Percentiles rank a stretch among this genome's conserved stretches.
phyloP scores from a whole-genome alignment of 2,329 filamentous ascomycete genomes.

The Fusarium sp. region DNA sequence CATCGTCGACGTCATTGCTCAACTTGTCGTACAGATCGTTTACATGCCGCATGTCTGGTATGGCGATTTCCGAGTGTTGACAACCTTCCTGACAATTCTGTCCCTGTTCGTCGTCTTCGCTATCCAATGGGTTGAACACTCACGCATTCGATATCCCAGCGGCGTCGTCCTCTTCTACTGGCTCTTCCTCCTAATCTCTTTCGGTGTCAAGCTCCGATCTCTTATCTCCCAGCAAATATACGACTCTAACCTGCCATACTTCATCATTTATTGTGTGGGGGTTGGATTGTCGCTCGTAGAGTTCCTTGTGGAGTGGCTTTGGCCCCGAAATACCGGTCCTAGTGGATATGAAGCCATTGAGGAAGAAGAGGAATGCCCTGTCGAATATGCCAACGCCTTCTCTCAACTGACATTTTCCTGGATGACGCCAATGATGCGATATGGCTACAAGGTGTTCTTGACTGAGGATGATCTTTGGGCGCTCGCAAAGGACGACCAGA shows the following conservation, averaged over 20 bases:
- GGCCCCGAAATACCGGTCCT: conserved; percentile 72
- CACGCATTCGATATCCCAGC: conserved; percentile 83
- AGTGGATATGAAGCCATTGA: conserved; percentile 67
- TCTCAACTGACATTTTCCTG: conserved; percentile 93
- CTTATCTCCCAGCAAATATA: conserved; percentile 82
- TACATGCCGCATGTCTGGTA: conserved; percentile 75
- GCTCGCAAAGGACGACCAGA: conserved; percentile 80
- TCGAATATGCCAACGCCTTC: conserved; percentile 94
- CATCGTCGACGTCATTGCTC: conserved; percentile 72
- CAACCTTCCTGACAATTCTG: conserved; percentile 73
- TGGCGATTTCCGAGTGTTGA: conserved; percentile 87
- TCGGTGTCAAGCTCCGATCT: conserved; percentile 85
- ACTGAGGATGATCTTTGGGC: conserved; percentile 98
- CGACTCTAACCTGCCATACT: conserved; percentile 73
- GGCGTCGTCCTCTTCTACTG: conserved; percentile 92
- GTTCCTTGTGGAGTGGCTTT: conserved; percentile 84
- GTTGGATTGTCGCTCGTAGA: conserved; percentile 74
- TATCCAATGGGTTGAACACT: conserved; percentile 88
- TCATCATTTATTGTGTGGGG: conserved; percentile 77
- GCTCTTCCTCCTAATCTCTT: conserved; percentile 82
- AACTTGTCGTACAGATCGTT: conserved; percentile 79
- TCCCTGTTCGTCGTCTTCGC: conserved; percentile 79
- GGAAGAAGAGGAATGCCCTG: conserved; percentile 72
- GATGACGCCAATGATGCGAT: conserved; percentile 99
- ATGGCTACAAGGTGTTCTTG: conserved; percentile 89